Base-by-base conservation (phyloP, 2,329 filamentous ascomycete species). In the Ophiostoma sp. region DNA sequence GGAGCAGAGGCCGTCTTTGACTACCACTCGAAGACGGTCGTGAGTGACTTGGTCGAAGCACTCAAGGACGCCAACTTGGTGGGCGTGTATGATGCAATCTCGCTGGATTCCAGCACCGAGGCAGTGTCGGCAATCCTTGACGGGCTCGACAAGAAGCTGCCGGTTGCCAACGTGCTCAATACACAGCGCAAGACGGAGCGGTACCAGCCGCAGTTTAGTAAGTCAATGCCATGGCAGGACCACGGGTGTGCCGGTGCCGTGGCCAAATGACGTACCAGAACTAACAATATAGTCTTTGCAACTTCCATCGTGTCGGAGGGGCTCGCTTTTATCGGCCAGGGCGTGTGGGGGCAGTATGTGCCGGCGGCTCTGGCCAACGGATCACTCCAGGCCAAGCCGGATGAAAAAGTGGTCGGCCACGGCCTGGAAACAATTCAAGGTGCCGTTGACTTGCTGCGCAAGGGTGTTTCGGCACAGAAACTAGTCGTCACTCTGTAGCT, bases 131-230 rank as follows among this genome's bases (percentile, higher is more conserved):
- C n/a, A 8, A 35, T 62, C 7, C 57, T 62, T 8, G 57, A 62
- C 27, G 57, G 27, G 15, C 57, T 62, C 4, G 57, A 27, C 57
- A 62, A 62, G 57, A 62, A 31, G 57, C 27, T 62, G 57, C 57
- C 57, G 2, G 57, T 62, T 8, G 27, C 57, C 57, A 62, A 62
- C 31, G 57, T 62, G 23, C 54, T 60, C 8, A 7, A 7, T 7
- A 60, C 57, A 1, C 20, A 62, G 5, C 57, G 31, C 15, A 62
- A 62, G 27, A 62, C 57, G 11, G 31, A 35, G 27, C 57, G 23
- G 27, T 62, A 62, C 4, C 57, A 62, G 57, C 57, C 57, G 4
- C 27, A 33, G 13, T 35, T 33, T 7, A 62, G 57, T 62, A 35
- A 31, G 57, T 27, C 27, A 57, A 57, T 27, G 6, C 15, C 15